These are phyloP conservation scores for Arthroderma sp. DNA, from an alignment of 2,329 filamentous ascomycete species.

Conservation along the genomic window DNA sequence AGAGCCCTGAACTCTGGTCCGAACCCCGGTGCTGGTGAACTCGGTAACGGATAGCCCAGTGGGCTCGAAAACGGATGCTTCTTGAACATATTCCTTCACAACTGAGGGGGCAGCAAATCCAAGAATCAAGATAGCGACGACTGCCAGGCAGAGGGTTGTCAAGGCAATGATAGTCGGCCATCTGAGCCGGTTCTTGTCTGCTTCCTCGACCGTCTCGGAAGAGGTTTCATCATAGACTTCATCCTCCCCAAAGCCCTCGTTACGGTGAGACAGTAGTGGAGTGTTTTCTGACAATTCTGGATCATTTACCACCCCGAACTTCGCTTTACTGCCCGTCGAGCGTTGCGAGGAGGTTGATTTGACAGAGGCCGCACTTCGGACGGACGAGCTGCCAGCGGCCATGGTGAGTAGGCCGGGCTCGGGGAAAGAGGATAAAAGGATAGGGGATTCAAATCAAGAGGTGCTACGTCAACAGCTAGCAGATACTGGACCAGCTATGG, in stretches of 20 bases:
- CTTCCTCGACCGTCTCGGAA: neutral
- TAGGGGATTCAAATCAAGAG: too few species aligned
- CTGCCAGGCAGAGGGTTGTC: conserved; percentile 46
- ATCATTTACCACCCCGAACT: neutral
- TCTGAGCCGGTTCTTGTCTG: conserved; percentile 29
- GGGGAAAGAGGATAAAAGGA: too few species aligned
- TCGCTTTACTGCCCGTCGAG: too few species aligned
- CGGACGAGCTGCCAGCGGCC: too few species aligned
- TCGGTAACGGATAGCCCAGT: conserved; percentile 74
- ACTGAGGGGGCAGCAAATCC: conserved; percentile 71
- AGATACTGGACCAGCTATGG: too few species aligned
- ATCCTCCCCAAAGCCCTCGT: conserved; percentile 13
- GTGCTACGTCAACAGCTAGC: too few species aligned
- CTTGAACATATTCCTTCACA: conserved; percentile 73
- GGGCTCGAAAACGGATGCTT: conserved; percentile 69
- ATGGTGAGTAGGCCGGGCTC: too few species aligned
- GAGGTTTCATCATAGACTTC: neutral
- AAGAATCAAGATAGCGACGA: conserved; percentile 58
- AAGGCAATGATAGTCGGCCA: conserved; percentile 75
- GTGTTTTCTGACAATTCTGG: conserved; percentile 25
- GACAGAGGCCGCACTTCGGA: too few species aligned
- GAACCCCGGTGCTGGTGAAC: conserved; percentile 65
- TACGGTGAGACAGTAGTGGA: conserved; percentile 26
- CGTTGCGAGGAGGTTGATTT: too few species aligned
- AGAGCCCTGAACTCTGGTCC: conserved; percentile 66